Evolutionary conservation across 768 basidiomycete species (phyloP), one percentile per base, ranked within the genome.

Genomic region (Phylloporus sp.): DNA sequence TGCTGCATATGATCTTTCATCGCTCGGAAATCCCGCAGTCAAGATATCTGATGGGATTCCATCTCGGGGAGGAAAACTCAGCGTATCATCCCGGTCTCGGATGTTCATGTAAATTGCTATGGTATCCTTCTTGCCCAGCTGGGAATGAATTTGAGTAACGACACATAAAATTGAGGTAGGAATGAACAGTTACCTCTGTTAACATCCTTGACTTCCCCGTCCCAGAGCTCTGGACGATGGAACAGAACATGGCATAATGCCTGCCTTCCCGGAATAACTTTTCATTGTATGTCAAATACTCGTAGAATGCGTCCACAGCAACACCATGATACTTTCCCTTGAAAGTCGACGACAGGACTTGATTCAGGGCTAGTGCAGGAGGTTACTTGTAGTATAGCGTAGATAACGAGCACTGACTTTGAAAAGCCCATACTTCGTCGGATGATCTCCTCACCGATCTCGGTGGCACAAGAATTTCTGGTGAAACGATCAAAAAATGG

Each of bases 141-240:
- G 11, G 7, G n/a, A 18, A 9, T 3, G 28, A 4, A 7, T 7
- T 3, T 1, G n/a, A n/a, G n/a, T n/a, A 32, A 27, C 3, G 8
- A 1, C 2, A 4, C 2, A 15, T 4, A 26, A 6, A 18, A 6
- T 13, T 3, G 22, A n/a, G 34, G 18, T 27, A 7, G 12, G 23
- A 0, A 32, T 0, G 32, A 24, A 5, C 13, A 1, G 20, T 13
- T 34, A 58, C 59, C 50, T 61, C 56, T 0, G 45, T 52, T 2
- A 61, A 7, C 43, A 55, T 20, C 12, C 53, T 61, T 7, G 59
- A 52, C 34, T 52, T 57, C 0, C 59, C 59, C 0, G 59, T 61
- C 0, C 55, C 59, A 2, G 54, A 60, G 8, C 59, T 60, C 10
- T 60, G 59, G 2, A 56, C 39, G 5, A 49, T 40, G n/a, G 47